Conservation (phyloP, 140 eudicot species). For the Bidens hawaiensis region DNA sequence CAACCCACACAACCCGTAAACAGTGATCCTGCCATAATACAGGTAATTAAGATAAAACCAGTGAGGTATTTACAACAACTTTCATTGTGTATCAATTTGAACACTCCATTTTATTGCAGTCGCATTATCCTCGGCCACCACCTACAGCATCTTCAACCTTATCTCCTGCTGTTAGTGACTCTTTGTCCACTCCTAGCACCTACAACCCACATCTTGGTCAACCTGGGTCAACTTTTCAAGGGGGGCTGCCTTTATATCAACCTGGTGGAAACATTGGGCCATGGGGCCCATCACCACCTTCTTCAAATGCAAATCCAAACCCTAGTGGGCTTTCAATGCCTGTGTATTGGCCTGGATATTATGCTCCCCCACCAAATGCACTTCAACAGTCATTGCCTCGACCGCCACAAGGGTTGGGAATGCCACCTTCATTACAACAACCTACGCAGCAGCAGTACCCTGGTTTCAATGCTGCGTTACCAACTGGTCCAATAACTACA, state of each 20-base stretch:
- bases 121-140: constrained; percentile 79
- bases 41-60: constrained; percentile 30
- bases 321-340: constrained; percentile 73
- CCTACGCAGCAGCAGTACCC: constrained; percentile 70
- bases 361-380: constrained; percentile 59
- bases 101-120: constrained; percentile 38
- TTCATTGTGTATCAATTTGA: background rate
- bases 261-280: constrained; percentile 72
- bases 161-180: constrained; percentile 33
- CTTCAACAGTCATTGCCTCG: constrained; percentile 70
- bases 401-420: constrained; percentile 64
- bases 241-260: constrained; percentile 69
- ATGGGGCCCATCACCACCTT: constrained; percentile 74
- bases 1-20: constrained; percentile 41
- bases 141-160: constrained; percentile 51
- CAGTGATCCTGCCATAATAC: constrained; percentile 77
- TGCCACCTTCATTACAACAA: constrained; percentile 67
- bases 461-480: constrained; percentile 47
- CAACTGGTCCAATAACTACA: constrained; percentile 43
- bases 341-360: constrained; percentile 92
- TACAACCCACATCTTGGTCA: constrained; percentile 53
- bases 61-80: background rate
- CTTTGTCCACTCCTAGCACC: constrained; percentile 39
- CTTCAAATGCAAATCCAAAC: constrained; percentile 43
- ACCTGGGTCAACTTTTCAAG: constrained; percentile 59